A percentile compares a stretch with the other conserved stretches of the same genome.
Conservation (phyloP, 2,329 filamentous ascomycete species). For the Polytolypa hystricis region DNA sequence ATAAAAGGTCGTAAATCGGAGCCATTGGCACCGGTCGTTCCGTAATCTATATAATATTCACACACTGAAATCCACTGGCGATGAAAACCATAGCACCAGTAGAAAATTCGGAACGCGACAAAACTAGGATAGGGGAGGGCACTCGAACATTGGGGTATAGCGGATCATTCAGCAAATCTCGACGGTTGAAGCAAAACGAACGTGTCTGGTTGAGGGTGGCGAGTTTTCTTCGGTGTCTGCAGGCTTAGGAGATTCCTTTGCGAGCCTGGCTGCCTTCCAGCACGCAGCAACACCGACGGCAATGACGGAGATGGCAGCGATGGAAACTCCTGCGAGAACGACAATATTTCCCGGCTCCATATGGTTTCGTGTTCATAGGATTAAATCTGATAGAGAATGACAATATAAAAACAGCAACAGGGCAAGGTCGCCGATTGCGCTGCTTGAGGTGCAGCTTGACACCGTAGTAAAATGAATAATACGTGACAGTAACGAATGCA, state of each 20-base stretch:
- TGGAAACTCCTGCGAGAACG: conserved; percentile 1
- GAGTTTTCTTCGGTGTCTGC: not conserved
- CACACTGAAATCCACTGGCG: not conserved
- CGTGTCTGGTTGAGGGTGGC: conserved; percentile 1
- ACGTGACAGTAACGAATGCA: not conserved
- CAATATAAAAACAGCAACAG: too few species aligned
- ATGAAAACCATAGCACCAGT: not conserved
- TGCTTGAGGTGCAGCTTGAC: too few species aligned
- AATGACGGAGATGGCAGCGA: not conserved
- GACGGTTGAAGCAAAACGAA: conserved; percentile 9
- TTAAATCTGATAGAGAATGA: too few species aligned
- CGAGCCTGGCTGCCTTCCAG: conserved; percentile 3
- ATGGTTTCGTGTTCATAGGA: not conserved
- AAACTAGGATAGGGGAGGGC: not conserved
- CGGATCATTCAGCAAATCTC: not conserved
- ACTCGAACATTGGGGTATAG: too few species aligned
- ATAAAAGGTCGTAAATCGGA: conserved; percentile 6
- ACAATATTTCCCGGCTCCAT: conserved; percentile 4
- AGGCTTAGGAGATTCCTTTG: not conserved
- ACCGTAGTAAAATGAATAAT: not conserved
- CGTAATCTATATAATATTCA: not conserved
- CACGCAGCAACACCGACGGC: not conserved
- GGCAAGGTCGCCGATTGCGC: too few species aligned
- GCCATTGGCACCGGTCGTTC: conserved; percentile 9
- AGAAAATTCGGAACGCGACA: not conserved